phyloP scores from a whole-genome alignment of 1,139 yeast genomes.

The Lodderomyces margitis region DNA sequence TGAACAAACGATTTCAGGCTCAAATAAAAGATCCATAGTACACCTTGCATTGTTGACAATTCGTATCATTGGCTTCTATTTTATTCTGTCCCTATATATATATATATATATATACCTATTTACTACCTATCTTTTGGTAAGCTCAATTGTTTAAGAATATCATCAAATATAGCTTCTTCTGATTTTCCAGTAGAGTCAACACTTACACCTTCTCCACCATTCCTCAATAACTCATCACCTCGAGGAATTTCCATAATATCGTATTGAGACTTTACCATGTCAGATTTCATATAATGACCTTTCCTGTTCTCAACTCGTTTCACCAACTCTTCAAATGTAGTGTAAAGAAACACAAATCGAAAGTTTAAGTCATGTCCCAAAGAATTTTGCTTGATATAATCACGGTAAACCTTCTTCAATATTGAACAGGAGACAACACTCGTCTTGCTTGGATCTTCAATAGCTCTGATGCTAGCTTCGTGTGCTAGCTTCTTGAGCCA shows the following conservation, averaged over 20 bases:
- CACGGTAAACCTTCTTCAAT: constrained; percentile 70
- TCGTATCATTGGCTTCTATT: no score
- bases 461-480: constrained; percentile 35
- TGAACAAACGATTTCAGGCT: no score
- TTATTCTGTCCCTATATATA: background rate
- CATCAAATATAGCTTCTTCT: constrained; percentile 31
- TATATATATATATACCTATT: background rate
- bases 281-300: constrained; percentile 83
- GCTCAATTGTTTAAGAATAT: constrained; percentile 11
- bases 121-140: constrained; percentile 1
- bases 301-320: constrained; percentile 59
- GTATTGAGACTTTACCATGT: constrained; percentile 79
- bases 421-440: constrained; percentile 82
- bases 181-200: constrained; percentile 42
- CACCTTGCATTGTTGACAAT: no score
- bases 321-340: constrained; percentile 58
- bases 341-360: constrained; percentile 64
- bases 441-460: constrained; percentile 22
- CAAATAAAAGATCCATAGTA: no score
- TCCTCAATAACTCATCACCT: constrained; percentile 33
- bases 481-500: constrained; percentile 66
- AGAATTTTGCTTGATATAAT: constrained; percentile 41
- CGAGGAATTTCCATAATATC: constrained; percentile 70
- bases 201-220: constrained; percentile 39
- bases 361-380: constrained; percentile 37